A percentile compares a stretch with the other conserved stretches of the same genome.
phyloP scores from a whole-genome alignment of 805 yeast genomes.

The Candida chauliodis region DNA sequence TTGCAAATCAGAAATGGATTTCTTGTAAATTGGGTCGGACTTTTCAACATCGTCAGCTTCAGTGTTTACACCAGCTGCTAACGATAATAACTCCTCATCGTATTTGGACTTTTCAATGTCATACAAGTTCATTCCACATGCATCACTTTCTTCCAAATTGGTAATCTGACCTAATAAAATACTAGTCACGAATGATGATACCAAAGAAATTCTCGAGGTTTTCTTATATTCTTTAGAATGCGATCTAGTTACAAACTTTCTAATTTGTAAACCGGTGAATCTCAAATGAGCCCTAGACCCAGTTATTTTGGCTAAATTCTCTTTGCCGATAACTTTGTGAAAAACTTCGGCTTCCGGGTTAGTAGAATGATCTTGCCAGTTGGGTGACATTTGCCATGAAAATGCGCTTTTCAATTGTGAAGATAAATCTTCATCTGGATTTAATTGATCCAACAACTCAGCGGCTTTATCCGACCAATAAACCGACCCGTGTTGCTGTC shows the following conservation, averaged over 20 bases:
- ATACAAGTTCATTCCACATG: slow-evolving; percentile 90
- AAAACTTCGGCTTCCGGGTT: slow-evolving; percentile 60
- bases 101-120: slow-evolving; percentile 58
- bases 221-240: slow-evolving; percentile 49
- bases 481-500: slow-evolving; percentile 92
- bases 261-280: slow-evolving; percentile 89
- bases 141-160: slow-evolving; percentile 77
- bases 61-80: slow-evolving; percentile 53
- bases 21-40: slow-evolving; percentile 12
- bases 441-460: slow-evolving; percentile 35
- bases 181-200: slow-evolving; percentile 75
- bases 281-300: slow-evolving; percentile 89
- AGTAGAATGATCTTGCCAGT: slow-evolving; percentile 95
- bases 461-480: slow-evolving; percentile 62
- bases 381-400: slow-evolving; percentile 67
- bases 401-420: slow-evolving; percentile 53
- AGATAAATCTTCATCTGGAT: slow-evolving; percentile 30
- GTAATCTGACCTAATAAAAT: slow-evolving; percentile 63
- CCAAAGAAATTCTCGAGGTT: slow-evolving; percentile 65
- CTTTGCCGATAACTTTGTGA: slow-evolving; percentile 55
- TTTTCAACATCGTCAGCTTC: slow-evolving; percentile 41
- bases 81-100: slow-evolving; percentile 52
- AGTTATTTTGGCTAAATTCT: slow-evolving; percentile 62
- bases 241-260: slow-evolving; percentile 58
- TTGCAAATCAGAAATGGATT: slow-evolving; percentile 40